Evolutionary conservation across 2,329 filamentous ascomycete genomes (phyloP).

Genomic region (Macrophomina pseudophaseolina): DNA sequence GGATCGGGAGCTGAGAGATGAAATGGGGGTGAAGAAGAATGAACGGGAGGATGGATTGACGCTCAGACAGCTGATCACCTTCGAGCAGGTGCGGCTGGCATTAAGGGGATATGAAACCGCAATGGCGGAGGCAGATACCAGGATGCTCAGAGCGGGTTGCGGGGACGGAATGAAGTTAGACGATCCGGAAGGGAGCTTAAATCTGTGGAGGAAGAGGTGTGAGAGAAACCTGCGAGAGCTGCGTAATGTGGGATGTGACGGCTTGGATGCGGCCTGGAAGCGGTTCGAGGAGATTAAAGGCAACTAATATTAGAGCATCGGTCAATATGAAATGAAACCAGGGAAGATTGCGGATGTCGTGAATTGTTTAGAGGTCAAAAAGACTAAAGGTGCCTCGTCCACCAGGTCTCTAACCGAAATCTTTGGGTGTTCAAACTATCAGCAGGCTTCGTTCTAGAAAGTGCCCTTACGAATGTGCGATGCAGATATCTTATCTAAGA

Average conservation of each 20-base stretch:
- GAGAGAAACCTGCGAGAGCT: neutral
- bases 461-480: too few species aligned
- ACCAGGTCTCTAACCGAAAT: too few species aligned
- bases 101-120: neutral
- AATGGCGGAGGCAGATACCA: neutral
- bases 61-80: neutral
- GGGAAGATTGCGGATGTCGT: too few species aligned
- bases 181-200: too few species aligned
- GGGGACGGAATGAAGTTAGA: neutral
- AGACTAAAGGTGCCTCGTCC: too few species aligned
- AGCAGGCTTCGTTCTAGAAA: too few species aligned
- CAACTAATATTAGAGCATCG: too few species aligned
- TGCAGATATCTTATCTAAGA: too few species aligned
- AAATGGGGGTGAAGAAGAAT: neutral
- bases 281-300: neutral
- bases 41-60: neutral
- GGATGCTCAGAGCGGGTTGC: too few species aligned
- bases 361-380: too few species aligned
- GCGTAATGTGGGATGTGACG: neutral
- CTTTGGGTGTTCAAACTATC: too few species aligned
- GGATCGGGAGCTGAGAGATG: neutral
- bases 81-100: constrained; percentile 10
- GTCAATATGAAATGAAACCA: too few species aligned
- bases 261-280: neutral
- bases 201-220: neutral